Conservation (phyloP, 371 early-diverging fungal genomes). For the Mucor irregularis region DNA sequence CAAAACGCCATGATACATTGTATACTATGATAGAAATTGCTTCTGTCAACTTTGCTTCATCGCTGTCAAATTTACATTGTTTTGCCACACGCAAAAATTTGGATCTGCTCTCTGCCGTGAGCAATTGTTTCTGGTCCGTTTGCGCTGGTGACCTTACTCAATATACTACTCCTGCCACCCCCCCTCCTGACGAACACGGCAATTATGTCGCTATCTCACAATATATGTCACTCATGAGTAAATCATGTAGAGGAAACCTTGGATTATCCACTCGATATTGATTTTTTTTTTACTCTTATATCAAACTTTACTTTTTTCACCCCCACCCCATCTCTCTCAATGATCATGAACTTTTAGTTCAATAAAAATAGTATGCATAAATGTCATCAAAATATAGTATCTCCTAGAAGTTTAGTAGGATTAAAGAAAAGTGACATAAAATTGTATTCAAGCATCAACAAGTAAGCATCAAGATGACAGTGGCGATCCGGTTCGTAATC, state of each 20-base stretch:
- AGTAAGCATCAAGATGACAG: constrained; percentile 15
- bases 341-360: constrained; percentile 4
- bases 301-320: constrained; percentile 10
- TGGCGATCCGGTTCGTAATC: constrained; percentile 12
- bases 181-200: constrained; percentile 14
- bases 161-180: constrained; percentile 7
- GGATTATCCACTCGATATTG: constrained; percentile 23
- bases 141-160: constrained; percentile 11
- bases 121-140: constrained; percentile 20
- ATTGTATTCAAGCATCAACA: constrained; percentile 17
- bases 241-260: constrained; percentile 23
- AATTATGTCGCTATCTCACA: constrained; percentile 22
- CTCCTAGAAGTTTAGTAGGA: constrained; percentile 18
- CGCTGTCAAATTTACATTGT: constrained; percentile 21
- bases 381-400: constrained; percentile 17
- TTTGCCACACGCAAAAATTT: constrained; percentile 23
- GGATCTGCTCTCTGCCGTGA: constrained; percentile 20
- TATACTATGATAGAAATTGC: constrained; percentile 24
- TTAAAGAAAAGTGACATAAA: constrained; percentile 24
- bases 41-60: constrained; percentile 18
- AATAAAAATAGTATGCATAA: constrained; percentile 9
- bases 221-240: constrained; percentile 24
- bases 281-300: constrained; percentile 18
- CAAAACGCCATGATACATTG: constrained; percentile 16
- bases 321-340: constrained; percentile 11